phyloP scores from a whole-genome alignment of 2,329 filamentous ascomycete genomes.

The Alternaria metachromatica region DNA sequence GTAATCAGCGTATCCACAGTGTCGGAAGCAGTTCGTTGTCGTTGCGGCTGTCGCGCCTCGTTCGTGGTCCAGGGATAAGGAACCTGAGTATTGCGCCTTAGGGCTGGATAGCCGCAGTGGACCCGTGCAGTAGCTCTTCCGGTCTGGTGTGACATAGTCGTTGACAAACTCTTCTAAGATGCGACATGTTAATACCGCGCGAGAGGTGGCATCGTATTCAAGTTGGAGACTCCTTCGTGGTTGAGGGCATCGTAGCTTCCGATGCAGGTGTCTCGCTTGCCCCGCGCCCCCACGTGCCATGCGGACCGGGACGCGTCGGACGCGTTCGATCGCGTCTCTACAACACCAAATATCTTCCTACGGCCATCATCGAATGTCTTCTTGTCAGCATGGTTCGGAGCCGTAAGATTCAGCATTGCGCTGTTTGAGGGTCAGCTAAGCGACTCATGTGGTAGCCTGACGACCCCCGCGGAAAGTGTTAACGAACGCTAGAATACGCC shows the following conservation, averaged over 20 bases:
- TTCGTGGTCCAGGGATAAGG: background rate
- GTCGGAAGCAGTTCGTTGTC: background rate
- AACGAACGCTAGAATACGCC: background rate
- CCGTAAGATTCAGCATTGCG: background rate
- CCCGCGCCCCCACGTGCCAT: background rate
- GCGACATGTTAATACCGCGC: background rate
- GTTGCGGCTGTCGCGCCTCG: background rate
- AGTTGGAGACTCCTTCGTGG: background rate
- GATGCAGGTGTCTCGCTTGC: background rate
- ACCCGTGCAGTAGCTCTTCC: background rate
- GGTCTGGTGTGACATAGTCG: background rate
- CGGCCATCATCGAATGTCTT: background rate
- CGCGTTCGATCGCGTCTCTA: background rate
- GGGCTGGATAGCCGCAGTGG: background rate
- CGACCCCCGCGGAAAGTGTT: background rate
- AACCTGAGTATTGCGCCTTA: background rate
- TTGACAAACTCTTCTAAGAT: background rate
- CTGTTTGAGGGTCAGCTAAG: background rate
- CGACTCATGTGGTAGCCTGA: background rate
- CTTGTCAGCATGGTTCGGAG: background rate
- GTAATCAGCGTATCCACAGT: background rate
- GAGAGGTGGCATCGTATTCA: background rate
- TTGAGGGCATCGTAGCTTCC: background rate
- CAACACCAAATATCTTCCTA: background rate
- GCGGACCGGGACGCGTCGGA: background rate